A percentile compares a stretch with the other conserved stretches of the same genome.
Conservation (phyloP, 208 protist species). For the Leptomonas seymouri region DNA sequence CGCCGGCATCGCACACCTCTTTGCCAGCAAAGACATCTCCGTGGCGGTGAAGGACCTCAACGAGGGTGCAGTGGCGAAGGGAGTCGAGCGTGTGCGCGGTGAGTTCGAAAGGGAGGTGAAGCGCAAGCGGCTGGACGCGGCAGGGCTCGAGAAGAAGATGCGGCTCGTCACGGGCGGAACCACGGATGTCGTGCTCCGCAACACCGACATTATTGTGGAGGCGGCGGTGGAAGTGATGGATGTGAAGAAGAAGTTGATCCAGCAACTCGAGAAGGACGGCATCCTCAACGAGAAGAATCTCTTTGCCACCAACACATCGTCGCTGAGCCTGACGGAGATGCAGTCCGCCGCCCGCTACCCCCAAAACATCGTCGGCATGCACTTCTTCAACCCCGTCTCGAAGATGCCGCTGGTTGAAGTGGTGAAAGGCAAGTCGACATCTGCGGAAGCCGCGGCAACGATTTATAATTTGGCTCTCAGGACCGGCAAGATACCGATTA, state of each 20-base stretch:
- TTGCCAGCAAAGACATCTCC: slow-evolving; percentile 70
- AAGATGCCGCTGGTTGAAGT: slow-evolving; percentile 95
- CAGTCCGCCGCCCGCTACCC: slow-evolving; percentile 74
- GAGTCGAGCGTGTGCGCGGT: slow-evolving; percentile 59
- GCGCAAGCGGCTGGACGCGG: slow-evolving; percentile 59
- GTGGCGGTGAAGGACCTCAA: slow-evolving; percentile 80
- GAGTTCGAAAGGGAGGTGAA: slow-evolving; percentile 69
- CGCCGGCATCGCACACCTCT: slow-evolving; percentile 85
- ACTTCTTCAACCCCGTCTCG: slow-evolving; percentile 95
- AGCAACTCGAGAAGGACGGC: slow-evolving; percentile 75
- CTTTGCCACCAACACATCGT: slow-evolving; percentile 95
- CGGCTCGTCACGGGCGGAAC: slow-evolving; percentile 66
- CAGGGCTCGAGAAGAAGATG: slow-evolving; percentile 53
- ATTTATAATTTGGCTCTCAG: slow-evolving; percentile 79
- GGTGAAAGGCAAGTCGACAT: slow-evolving; percentile 84
- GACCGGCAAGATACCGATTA: slow-evolving; percentile 93
- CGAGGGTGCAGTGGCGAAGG: slow-evolving; percentile 70
- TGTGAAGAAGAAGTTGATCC: slow-evolving; percentile 92
- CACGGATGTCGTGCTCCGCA: slow-evolving; percentile 50
- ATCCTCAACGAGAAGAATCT: slow-evolving; percentile 63
- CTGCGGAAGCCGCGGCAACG: slow-evolving; percentile 64
- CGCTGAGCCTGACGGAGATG: slow-evolving; percentile 91
- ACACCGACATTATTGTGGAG: slow-evolving; percentile 89
- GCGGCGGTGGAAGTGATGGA: slow-evolving; percentile 93
- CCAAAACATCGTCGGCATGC: slow-evolving; percentile 92